Base-by-base conservation (phyloP, 1,284 basidiomycete species). In the Singerocomus rubriflavus region DNA sequence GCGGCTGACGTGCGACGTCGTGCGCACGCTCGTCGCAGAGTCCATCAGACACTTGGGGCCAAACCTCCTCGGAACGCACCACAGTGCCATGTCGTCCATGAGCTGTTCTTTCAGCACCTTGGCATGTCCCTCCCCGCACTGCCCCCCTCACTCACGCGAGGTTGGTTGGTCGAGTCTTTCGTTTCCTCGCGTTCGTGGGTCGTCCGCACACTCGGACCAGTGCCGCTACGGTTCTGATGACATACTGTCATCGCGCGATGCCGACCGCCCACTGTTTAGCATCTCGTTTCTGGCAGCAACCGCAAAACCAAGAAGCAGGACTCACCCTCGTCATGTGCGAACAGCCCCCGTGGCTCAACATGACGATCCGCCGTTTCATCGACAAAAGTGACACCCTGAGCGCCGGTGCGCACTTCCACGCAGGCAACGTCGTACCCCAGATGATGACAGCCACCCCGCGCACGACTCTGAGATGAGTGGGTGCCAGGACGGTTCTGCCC, bases 161-260 rank as follows among this genome's bases (percentile, higher is more conserved):
- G 46, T 74, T 67, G 14, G 51, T 52, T 70, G 26, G 67, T 61
- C n/a, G 70, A 36, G n/a, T 64, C 58, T 37, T 55, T 66, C 14
- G 53, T 62, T 21, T 57, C 57, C 13, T 70, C 70, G 33, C 64
- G 56, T 35, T 59, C 61, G 32, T 62, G 57, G 26, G 62, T 68
- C 17, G 73, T 65, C 21, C 64, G 68, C 9, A 68, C 70, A 35
- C 67, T 69, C 6, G 75, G 71, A 26, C 71, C 70, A 1, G 74
- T 74, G 2, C 76, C 75, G 44, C 78, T 75, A 12, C 73, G 65
- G 50, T 77, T 11, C 67, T 71, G 3, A 78, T 75, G 48, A 76
- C 55, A 48, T 71, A 74, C n/a, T 74, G n/a, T n/a, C n/a, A n/a
- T n/a, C 72, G 25, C 70, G 60, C 5, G 67, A 69, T 2, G 71